Base-by-base conservation (phyloP, 2,329 filamentous ascomycete species). In the Paracamarosporium sp. region DNA sequence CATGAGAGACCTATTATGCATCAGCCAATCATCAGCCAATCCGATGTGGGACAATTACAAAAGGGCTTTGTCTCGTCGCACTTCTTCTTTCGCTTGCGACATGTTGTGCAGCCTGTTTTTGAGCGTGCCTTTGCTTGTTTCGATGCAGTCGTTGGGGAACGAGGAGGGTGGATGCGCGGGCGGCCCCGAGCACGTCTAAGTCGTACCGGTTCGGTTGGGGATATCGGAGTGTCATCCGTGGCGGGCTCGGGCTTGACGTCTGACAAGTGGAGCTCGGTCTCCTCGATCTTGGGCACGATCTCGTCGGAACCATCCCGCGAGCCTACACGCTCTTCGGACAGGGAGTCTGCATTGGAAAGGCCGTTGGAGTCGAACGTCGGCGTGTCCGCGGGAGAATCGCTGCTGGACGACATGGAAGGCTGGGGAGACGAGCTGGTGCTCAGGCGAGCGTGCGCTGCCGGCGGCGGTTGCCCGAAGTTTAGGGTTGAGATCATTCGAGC, bases 151-250 rank as follows among this genome's bases (percentile, higher is more conserved):
- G 85, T 82, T 1, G 87, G 84, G 7, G 83, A 79, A 24, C 83
- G 83, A 17, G 90, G 79, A 36, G 91, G 90, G 67, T 93, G 88
- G 79, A 96, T 96, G 76, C 92, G 85, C 50, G 93, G 93, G 53
- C 93, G 85, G 31, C 93, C 93, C 69, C 93, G 86, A 55, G 78
- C 79, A 43, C 78, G 67, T 58, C 78, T 69, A 41, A 75, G 69
- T 45, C 77, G 68, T 48, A 73, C 67, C n/a, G 73, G 69, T 59
- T 74, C 69, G 33, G 71, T 75, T 17, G 75, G 72, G 5, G 72
- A 72, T 31, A 74, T 70, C 31, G 71, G 69, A 36, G 69, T 62
- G 12, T 66, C 71, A 45, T 77, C 73, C 5, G 69, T 59, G 22
- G 70, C 53, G 13, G 71, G 64, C 41, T 74, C 72, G 46, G 75